phyloP scores from a whole-genome alignment of 805 yeast species.

The Candida namnaoensis region DNA sequence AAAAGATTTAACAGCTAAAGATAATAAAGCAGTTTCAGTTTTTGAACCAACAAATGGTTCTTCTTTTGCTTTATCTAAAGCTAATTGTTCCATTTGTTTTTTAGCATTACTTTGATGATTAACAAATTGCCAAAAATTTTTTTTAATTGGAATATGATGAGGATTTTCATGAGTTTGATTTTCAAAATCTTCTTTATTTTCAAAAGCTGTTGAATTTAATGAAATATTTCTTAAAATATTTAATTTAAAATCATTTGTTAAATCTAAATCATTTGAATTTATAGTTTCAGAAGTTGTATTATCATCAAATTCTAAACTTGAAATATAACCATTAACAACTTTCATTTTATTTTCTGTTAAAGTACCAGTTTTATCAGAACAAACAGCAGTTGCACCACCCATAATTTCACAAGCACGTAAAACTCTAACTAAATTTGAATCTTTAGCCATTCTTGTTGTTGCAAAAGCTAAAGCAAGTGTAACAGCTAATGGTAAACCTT shows the following conservation, averaged over 20 bases:
- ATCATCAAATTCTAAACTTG: conserved; percentile 48
- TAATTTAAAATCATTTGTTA: conserved; percentile 5
- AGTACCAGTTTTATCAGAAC: conserved; percentile 98
- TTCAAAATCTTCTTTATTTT: conserved; percentile 32
- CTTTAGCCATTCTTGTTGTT: conserved; percentile 95
- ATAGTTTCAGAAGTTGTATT: conserved; percentile 13
- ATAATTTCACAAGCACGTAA: conserved; percentile 93
- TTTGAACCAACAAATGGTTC: conserved; percentile 85
- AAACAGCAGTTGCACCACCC: conserved; percentile 97
- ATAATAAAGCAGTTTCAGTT: conserved; percentile 84
- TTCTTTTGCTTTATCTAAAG: conserved; percentile 9
- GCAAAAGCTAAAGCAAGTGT: conserved; percentile 96
- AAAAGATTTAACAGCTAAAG: conserved; percentile 53
- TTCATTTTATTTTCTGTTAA: conserved; percentile 91
- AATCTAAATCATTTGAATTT: conserved; percentile 8
- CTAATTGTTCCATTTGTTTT: conserved; percentile 2
- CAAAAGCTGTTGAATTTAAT: conserved; percentile 87
- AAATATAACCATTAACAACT: conserved; percentile 71
- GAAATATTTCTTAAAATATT: conserved; percentile 48
- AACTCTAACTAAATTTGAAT: conserved; percentile 92
- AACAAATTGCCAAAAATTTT: conserved; percentile 8
- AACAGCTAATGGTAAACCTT: conserved; percentile 95
- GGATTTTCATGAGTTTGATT: conserved; percentile 16
- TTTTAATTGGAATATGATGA: conserved; percentile 13
- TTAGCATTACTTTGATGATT: background rate